phyloP scores from a whole-genome alignment of 495 filamentous ascomycete genomes.

The Aspergillus kassunensis region DNA sequence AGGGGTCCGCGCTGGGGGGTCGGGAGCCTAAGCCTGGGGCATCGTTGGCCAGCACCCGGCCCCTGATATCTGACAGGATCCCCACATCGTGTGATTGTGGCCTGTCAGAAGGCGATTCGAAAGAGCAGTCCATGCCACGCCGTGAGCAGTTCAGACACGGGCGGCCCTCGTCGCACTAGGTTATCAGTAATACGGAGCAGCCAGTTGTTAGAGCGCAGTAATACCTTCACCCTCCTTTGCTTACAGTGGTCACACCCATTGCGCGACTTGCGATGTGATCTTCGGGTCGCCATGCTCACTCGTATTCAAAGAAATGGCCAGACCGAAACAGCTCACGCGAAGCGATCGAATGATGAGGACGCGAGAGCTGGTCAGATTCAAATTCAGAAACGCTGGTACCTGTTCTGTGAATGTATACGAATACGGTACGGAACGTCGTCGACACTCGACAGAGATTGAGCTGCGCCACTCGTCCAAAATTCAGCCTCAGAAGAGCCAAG shows the following conservation, averaged over 20 bases:
- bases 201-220: background rate
- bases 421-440: no score
- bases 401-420: no score
- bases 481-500: no score
- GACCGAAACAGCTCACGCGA: background rate
- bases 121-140: background rate
- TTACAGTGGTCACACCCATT: slow-evolving; percentile 13
- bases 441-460: no score
- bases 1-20: background rate
- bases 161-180: slow-evolving; percentile 6
- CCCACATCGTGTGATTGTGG: background rate
- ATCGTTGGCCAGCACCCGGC: background rate
- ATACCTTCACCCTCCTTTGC: slow-evolving; percentile 6
- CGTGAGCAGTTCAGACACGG: slow-evolving; percentile 3
- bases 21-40: background rate
- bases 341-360: background rate
- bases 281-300: background rate
- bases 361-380: no score
- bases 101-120: background rate
- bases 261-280: slow-evolving; percentile 10
- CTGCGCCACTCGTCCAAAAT: no score
- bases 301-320: background rate
- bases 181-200: background rate
- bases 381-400: no score
- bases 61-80: background rate